Conservation (phyloP, 495 filamentous ascomycete species). For the Aspergillus saccharolyticus region DNA sequence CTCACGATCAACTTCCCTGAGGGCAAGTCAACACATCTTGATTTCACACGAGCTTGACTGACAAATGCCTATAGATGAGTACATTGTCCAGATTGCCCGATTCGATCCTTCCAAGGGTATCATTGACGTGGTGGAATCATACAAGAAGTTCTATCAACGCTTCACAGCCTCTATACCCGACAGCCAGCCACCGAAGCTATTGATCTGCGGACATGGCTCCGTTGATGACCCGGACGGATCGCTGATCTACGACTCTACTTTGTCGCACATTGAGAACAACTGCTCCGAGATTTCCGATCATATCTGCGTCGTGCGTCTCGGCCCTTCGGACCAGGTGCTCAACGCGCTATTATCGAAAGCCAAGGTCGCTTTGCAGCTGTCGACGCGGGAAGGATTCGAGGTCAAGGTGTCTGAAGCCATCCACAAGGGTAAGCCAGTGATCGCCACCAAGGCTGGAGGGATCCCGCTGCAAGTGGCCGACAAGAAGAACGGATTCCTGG, state of each 20-base stretch:
- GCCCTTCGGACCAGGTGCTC: slow-evolving; percentile 74
- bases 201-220: slow-evolving; percentile 75
- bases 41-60: not conserved
- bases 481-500: slow-evolving; percentile 70
- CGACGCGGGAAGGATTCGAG: slow-evolving; percentile 81
- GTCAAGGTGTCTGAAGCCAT: slow-evolving; percentile 86
- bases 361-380: slow-evolving; percentile 71
- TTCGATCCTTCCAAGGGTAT: slow-evolving; percentile 90
- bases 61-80: slow-evolving; percentile 45
- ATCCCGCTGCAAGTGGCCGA: slow-evolving; percentile 78
- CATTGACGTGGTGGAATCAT: slow-evolving; percentile 71
- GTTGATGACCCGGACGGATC: slow-evolving; percentile 82
- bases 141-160: slow-evolving; percentile 63
- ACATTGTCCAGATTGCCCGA: slow-evolving; percentile 77
- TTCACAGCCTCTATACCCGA: slow-evolving; percentile 42
- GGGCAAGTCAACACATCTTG: slow-evolving; percentile 31
- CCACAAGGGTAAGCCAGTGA: slow-evolving; percentile 78
- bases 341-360: slow-evolving; percentile 74
- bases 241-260: slow-evolving; percentile 65
- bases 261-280: slow-evolving; percentile 57
- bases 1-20: slow-evolving; percentile 62
- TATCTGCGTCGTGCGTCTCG: slow-evolving; percentile 72
- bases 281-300: slow-evolving; percentile 48
- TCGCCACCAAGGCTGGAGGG: slow-evolving; percentile 73
- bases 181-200: slow-evolving; percentile 60